phyloP scores from a whole-genome alignment of 768 basidiomycete genomes.

The Kockovaella imperatae region DNA sequence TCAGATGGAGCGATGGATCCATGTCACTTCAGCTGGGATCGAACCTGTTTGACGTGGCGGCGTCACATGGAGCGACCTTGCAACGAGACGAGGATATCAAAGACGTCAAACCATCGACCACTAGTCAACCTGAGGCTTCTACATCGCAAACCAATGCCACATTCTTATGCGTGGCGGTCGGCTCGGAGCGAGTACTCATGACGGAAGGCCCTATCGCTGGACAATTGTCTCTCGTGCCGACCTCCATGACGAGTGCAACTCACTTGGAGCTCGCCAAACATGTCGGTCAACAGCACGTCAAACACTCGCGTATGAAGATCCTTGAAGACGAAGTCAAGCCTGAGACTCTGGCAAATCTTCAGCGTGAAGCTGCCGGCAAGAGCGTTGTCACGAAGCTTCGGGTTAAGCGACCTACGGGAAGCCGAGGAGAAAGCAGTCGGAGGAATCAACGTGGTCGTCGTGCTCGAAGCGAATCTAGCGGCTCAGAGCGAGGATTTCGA shows the following conservation, averaged over 20 bases:
- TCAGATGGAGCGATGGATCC: slow-evolving; percentile 93
- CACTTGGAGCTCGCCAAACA: slow-evolving; percentile 33
- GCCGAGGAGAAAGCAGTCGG: slow-evolving; percentile 8
- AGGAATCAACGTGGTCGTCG: slow-evolving; percentile 5
- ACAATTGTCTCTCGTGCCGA: slow-evolving; percentile 31
- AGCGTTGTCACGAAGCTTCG: background rate
- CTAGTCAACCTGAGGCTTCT: background rate
- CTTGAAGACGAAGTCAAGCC: slow-evolving; percentile 22
- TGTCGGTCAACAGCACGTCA: slow-evolving; percentile 37
- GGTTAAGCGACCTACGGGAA: slow-evolving; percentile 4
- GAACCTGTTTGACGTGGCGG: slow-evolving; percentile 77
- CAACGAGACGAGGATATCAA: slow-evolving; percentile 9
- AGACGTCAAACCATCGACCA: background rate
- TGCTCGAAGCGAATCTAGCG: slow-evolving; percentile 7
- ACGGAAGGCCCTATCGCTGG: slow-evolving; percentile 38
- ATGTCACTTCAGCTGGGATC: slow-evolving; percentile 84
- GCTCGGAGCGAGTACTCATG: slow-evolving; percentile 23
- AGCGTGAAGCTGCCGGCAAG: slow-evolving; percentile 9
- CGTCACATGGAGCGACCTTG: slow-evolving; percentile 20
- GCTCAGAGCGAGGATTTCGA: background rate
- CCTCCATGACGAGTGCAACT: slow-evolving; percentile 32
- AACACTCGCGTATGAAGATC: slow-evolving; percentile 32
- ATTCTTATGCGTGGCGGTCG: slow-evolving; percentile 20
- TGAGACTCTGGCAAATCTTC: slow-evolving; percentile 13
- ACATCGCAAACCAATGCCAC: slow-evolving; percentile 6